Base-by-base conservation (phyloP, 257 asterid genomes). In the Leonotis leonurus region DNA sequence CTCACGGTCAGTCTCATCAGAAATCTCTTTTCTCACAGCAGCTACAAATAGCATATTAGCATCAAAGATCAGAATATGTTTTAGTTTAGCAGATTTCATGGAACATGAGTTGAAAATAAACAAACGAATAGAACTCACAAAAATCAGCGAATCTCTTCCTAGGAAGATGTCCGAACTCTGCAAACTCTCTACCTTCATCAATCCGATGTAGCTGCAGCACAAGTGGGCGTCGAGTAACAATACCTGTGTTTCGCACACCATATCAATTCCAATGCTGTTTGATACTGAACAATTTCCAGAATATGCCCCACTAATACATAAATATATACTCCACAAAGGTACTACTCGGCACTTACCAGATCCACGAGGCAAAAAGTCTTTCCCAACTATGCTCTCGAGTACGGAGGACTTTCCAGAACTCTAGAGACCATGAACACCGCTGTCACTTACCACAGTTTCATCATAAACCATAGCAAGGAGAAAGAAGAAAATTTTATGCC, bases 371-470 rank as follows among this genome's bases (percentile, higher is more conserved):
- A 86, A 69, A 60, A 86, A 86, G 56, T 86, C 92, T 76, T 82
- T 86, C 41, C 95, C 95, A 3, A 86, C 95, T 70, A 78, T 65
- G 71, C 95, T 86, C 67, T 86, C 95, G n/a, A 86, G 89, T 35
- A 86, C 95, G 0, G 95, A 86, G 16, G 95, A 86, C 75, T 83
- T 86, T 43, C 95, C 92, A 43, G 89, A 86, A 77, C 95, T 86
- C 95, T 86, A 62, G 50, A 74, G 54, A 67, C 39, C 78, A 72
- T 56, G 39, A 41, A 57, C 26, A 29, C 10, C 35, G 25, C 37
- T 37, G 27, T 67, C 37, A 63, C 22, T 62, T 50, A 39, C 45
- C 41, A 6, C 9, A 67, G 20, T 32, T n/a, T 43, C 27, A 53
- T 40, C 33, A 56, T 56, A 56, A 56, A 17, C 54, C 43, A 18